These are phyloP conservation scores for Pharnaceum exiguum DNA, from an alignment of 148 eudicot genomes.

Conservation along the genomic window DNA sequence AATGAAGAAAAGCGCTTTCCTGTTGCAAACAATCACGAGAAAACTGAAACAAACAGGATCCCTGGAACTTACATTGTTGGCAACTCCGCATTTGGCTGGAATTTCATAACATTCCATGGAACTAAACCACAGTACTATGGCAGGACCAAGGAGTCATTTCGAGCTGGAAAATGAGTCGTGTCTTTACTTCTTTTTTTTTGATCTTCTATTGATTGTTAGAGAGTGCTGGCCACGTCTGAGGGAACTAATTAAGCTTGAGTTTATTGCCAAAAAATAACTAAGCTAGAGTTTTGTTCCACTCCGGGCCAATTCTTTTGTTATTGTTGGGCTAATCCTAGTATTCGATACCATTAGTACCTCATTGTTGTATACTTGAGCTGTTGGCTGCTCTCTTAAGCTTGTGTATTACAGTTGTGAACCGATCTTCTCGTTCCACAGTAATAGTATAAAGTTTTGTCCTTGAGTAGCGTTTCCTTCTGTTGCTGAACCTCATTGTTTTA, in stretches of 20 bases:
- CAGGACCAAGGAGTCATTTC: slow-evolving; percentile 75
- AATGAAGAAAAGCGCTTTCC: slow-evolving; percentile 27
- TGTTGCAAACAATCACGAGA: slow-evolving; percentile 13
- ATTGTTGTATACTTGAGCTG: too few relatives aligned
- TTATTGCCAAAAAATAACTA: too few relatives aligned
- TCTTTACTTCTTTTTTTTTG: not conserved
- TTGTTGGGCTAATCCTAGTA: too few relatives aligned
- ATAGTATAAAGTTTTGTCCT: too few relatives aligned
- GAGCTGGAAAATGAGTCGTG: slow-evolving; percentile 37
- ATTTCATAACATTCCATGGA: slow-evolving; percentile 61
- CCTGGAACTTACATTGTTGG: slow-evolving; percentile 74
- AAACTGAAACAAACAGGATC: slow-evolving; percentile 20
- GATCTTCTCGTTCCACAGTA: too few relatives aligned
- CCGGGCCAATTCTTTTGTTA: too few relatives aligned
- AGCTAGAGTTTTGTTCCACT: too few relatives aligned
- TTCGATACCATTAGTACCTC: too few relatives aligned
- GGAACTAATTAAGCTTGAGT: not conserved
- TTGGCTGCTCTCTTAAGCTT: too few relatives aligned
- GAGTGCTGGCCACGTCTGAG: not conserved
- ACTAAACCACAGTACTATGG: slow-evolving; percentile 67
- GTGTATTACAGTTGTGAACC: too few relatives aligned
- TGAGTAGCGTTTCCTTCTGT: too few relatives aligned
- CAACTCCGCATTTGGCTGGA: slow-evolving; percentile 95
- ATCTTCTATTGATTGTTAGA: not conserved
- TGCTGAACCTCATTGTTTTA: too few relatives aligned